Evolutionary conservation across 2,329 filamentous ascomycete genomes (phyloP).

Genomic region (Diaporthe vaccinii): DNA sequence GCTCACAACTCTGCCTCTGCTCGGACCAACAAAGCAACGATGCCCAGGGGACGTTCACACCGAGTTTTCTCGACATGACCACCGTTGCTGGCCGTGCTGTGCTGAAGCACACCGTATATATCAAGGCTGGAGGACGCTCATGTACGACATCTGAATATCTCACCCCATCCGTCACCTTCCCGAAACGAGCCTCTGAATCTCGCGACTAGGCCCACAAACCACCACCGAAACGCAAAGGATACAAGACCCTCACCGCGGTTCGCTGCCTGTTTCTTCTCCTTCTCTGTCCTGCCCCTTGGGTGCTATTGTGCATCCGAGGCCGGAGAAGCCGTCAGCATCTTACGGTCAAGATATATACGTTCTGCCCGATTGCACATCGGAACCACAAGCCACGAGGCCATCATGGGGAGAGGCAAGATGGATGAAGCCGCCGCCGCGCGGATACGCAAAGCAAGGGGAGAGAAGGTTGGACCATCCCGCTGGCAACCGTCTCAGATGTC

Average conservation of each 20-base stretch:
- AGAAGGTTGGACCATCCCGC: constrained; percentile 50
- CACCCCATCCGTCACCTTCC: constrained; percentile 1
- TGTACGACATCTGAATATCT: neutral
- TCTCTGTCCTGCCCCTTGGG: neutral
- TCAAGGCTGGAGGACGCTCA: constrained; percentile 32
- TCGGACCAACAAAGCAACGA: constrained; percentile 40
- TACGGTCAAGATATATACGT: neutral
- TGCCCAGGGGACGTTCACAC: constrained; percentile 40
- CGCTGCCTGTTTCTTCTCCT: neutral
- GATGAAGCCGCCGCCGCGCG: constrained; percentile 57
- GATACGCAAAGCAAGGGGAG: constrained; percentile 57
- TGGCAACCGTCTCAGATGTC: neutral
- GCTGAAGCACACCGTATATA: constrained; percentile 33
- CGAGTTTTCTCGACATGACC: constrained; percentile 40
- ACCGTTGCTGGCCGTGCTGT: constrained; percentile 31
- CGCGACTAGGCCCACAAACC: neutral
- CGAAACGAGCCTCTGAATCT: constrained; percentile 6
- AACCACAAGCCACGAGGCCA: constrained; percentile 6
- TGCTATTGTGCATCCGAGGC: constrained; percentile 3
- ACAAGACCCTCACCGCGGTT: neutral
- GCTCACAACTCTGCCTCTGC: constrained; percentile 40
- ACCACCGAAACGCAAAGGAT: neutral
- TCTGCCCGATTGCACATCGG: neutral
- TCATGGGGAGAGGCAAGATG: constrained; percentile 56
- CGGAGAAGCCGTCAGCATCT: neutral